A percentile compares a stretch with the other conserved stretches of the same genome.
Evolutionary conservation across 805 yeast genomes (phyloP).

Genomic region (Starmera amethionina): DNA sequence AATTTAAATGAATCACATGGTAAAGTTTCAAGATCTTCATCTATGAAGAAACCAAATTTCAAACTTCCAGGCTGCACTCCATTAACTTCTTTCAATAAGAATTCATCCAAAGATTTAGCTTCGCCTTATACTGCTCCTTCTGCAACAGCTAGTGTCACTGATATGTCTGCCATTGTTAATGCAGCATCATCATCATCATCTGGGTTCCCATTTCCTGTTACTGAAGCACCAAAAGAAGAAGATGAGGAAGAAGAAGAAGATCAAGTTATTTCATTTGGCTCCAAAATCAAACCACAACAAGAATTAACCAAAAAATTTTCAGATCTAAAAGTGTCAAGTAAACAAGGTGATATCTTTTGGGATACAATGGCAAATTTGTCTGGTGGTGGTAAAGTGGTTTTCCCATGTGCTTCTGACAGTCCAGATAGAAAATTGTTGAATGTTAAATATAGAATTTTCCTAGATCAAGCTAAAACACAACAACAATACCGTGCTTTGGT

Average conservation of each 20-base stretch:
- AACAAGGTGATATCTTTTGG: slow-evolving; percentile 64
- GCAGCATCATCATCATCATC: slow-evolving; percentile 4
- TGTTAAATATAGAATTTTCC: slow-evolving; percentile 76
- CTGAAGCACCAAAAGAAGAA: slow-evolving; percentile 25
- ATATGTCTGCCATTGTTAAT: slow-evolving; percentile 26
- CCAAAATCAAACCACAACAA: slow-evolving; percentile 43
- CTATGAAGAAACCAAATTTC: slow-evolving; percentile 8
- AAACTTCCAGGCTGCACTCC: slow-evolving; percentile 20
- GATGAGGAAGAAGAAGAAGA: slow-evolving; percentile 26
- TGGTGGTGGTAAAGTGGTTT: slow-evolving; percentile 71
- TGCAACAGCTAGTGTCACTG: slow-evolving; percentile 62
- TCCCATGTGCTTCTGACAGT: slow-evolving; percentile 47
- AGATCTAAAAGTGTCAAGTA: slow-evolving; percentile 18
- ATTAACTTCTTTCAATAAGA: slow-evolving; percentile 9
- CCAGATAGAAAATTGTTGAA: slow-evolving; percentile 64
- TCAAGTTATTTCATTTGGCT: slow-evolving; percentile 49
- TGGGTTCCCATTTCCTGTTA: slow-evolving; percentile 40
- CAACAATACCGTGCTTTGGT: slow-evolving; percentile 65
- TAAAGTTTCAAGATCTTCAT: slow-evolving; percentile 8
- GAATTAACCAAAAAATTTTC: slow-evolving; percentile 35
- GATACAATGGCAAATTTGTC: slow-evolving; percentile 76
- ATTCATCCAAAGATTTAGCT: slow-evolving; percentile 21
- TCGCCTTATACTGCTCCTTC: slow-evolving; percentile 76
- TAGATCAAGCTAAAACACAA: slow-evolving; percentile 82
- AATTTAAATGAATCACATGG: slow-evolving; percentile 16